These are phyloP conservation scores for Suillus cothurnatus DNA, from an alignment of 768 basidiomycete genomes.

Conservation along the genomic window DNA sequence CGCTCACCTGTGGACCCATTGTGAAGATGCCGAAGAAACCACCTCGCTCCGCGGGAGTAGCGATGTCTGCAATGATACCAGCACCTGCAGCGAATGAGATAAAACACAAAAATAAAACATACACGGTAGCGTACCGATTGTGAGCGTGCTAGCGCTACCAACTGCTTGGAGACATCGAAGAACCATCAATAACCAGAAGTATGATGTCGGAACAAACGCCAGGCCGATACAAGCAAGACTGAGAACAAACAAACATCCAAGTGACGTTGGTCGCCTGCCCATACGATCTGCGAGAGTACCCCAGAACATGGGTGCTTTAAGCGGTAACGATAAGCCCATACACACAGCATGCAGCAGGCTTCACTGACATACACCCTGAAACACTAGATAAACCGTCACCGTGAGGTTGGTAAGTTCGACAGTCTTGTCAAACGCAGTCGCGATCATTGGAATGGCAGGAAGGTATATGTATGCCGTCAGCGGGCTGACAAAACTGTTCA, in stretches of 20 bases:
- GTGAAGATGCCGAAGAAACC: conserved; percentile 67
- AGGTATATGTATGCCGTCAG: conserved; percentile 75
- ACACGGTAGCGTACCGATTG: conserved; percentile 48
- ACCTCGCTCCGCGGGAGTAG: conserved; percentile 66
- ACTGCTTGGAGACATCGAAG: conserved; percentile 75
- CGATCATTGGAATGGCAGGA: conserved; percentile 71
- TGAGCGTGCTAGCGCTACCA: conserved; percentile 73
- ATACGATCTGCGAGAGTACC: conserved; percentile 60
- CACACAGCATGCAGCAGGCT: not conserved
- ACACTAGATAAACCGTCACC: conserved; percentile 57
- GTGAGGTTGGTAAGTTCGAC: conserved; percentile 75
- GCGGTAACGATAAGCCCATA: not conserved
- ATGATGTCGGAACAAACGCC: conserved; percentile 49
- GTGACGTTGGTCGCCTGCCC: conserved; percentile 61
- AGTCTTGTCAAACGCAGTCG: conserved; percentile 55
- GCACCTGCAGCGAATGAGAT: conserved; percentile 43
- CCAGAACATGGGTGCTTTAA: conserved; percentile 55
- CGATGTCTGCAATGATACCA: conserved; percentile 75
- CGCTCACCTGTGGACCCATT: conserved; percentile 58
- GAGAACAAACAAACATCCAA: conserved; percentile 60
- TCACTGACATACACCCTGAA: conserved; percentile 35
- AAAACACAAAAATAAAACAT: not conserved
- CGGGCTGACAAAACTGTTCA: conserved; percentile 40
- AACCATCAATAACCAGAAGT: conserved; percentile 74
- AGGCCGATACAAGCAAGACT: conserved; percentile 62